Percentiles rank a stretch among this genome's conserved stretches.
phyloP scores from a whole-genome alignment of 1,284 basidiomycete genomes.

The Moesziomyces parantarcticus region DNA sequence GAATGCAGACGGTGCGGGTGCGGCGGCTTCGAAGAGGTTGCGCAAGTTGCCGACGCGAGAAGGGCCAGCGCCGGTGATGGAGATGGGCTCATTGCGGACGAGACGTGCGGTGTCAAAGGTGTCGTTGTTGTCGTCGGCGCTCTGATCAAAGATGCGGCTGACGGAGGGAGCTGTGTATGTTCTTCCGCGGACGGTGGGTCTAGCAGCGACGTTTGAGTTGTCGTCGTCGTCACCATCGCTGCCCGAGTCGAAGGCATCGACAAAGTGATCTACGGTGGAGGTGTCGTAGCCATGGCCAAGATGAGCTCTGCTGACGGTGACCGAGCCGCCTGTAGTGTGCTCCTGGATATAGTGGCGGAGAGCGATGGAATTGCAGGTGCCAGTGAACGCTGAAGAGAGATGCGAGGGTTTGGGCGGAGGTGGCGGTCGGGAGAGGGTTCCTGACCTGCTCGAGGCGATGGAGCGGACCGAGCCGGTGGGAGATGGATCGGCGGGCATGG shows the following conservation, averaged over 20 bases:
- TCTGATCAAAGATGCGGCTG: slow-evolving; percentile 23
- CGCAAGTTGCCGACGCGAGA: slow-evolving; percentile 42
- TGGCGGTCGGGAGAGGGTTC: slow-evolving; percentile 41
- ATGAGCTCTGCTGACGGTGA: slow-evolving; percentile 30
- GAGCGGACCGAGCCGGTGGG: slow-evolving; percentile 24
- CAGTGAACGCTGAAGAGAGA: slow-evolving; percentile 52
- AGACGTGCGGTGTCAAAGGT: slow-evolving; percentile 24
- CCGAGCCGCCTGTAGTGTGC: slow-evolving; percentile 45
- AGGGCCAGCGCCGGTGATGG: slow-evolving; percentile 32
- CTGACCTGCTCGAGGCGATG: slow-evolving; percentile 21
- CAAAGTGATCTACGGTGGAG: slow-evolving; percentile 31
- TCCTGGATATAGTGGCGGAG: slow-evolving; percentile 50
- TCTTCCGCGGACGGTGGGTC: slow-evolving; percentile 22
- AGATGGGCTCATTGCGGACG: slow-evolving; percentile 37
- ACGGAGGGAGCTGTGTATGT: slow-evolving; percentile 48
- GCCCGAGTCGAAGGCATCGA: slow-evolving; percentile 28
- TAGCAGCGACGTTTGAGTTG: background rate
- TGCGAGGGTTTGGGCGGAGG: slow-evolving; percentile 55
- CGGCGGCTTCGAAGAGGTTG: slow-evolving; percentile 36
- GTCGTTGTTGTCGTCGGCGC: slow-evolving; percentile 13
- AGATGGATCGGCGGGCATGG: slow-evolving; percentile 10
- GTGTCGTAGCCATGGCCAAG: slow-evolving; percentile 40
- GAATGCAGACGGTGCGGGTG: slow-evolving; percentile 5
- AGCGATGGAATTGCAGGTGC: slow-evolving; percentile 58
- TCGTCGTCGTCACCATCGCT: slow-evolving; percentile 25